Evolutionary conservation across 768 basidiomycete genomes (phyloP).

Genomic region (Clitopilus passeckerianus): DNA sequence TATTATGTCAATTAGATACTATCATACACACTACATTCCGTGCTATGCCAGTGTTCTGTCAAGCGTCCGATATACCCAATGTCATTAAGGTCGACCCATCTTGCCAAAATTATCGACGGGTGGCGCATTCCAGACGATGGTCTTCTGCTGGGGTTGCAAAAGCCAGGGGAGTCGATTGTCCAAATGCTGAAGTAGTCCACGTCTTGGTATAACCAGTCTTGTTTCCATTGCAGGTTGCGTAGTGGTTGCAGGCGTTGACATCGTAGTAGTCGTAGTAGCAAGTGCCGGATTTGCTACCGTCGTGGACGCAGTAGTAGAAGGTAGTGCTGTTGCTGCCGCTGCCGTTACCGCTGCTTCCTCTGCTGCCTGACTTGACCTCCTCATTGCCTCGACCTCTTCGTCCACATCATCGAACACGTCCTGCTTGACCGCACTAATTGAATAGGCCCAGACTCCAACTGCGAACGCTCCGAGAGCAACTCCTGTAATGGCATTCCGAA

Average conservation of each 20-base stretch:
- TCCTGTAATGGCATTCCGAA: slow-evolving; percentile 79
- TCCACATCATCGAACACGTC: slow-evolving; percentile 88
- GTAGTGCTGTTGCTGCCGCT: slow-evolving; percentile 24
- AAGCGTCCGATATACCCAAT: background rate
- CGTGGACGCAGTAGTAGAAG: slow-evolving; percentile 15
- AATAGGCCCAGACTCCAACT: slow-evolving; percentile 84
- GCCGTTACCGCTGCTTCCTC: slow-evolving; percentile 21
- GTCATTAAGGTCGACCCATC: slow-evolving; percentile 15
- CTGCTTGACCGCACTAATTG: slow-evolving; percentile 90
- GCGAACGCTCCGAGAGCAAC: slow-evolving; percentile 66
- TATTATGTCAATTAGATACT: background rate
- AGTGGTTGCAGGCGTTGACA: background rate
- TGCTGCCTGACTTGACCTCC: slow-evolving; percentile 20
- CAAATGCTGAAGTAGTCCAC: slow-evolving; percentile 43
- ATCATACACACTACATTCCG: background rate
- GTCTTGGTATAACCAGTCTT: slow-evolving; percentile 10
- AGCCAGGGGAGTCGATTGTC: slow-evolving; percentile 43
- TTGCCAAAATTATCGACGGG: slow-evolving; percentile 58
- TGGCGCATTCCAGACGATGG: slow-evolving; percentile 71
- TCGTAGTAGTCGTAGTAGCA: background rate
- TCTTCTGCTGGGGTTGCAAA: slow-evolving; percentile 58
- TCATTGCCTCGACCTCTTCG: slow-evolving; percentile 64
- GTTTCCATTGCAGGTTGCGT: background rate
- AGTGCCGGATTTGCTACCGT: slow-evolving; percentile 7
- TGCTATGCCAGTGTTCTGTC: background rate